phyloP scores from a whole-genome alignment of 2,329 filamentous ascomycete species.

The Cryoendolithus antarcticus region DNA sequence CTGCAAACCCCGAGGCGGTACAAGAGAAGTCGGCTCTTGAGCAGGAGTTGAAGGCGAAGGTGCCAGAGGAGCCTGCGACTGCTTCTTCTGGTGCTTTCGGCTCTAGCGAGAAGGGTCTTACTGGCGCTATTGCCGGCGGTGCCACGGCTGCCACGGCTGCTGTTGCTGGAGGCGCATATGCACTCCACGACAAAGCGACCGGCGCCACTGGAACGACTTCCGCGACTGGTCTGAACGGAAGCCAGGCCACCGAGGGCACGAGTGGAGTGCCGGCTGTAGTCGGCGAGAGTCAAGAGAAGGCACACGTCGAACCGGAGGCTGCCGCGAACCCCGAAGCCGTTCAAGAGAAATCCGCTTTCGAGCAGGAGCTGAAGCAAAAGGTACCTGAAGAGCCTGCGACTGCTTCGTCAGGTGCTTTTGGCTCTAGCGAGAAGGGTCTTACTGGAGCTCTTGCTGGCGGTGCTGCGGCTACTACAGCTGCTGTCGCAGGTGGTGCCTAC shows the following conservation, averaged over 20 bases:
- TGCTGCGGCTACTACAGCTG: constrained; percentile 33
- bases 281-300: constrained; percentile 57
- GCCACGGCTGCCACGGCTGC: constrained; percentile 33
- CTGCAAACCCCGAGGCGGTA: constrained; percentile 45
- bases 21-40: constrained; percentile 42
- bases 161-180: constrained; percentile 25
- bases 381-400: constrained; percentile 32
- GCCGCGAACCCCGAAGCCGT: constrained; percentile 48
- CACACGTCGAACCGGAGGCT: constrained; percentile 52
- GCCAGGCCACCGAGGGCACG: constrained; percentile 5
- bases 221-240: constrained; percentile 11
- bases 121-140: constrained; percentile 32
- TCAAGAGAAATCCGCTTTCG: constrained; percentile 38
- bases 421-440: constrained; percentile 24
- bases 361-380: constrained; percentile 56
- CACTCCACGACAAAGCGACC: constrained; percentile 25
- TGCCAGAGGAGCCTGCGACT: constrained; percentile 28
- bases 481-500: constrained; percentile 27
- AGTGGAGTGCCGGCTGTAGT: constrained; percentile 49
- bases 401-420: constrained; percentile 19
- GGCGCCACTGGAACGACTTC: constrained; percentile 21
- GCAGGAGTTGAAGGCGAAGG: constrained; percentile 42
- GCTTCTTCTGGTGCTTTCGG: constrained; percentile 21
- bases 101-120: constrained; percentile 24
- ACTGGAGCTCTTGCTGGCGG: constrained; percentile 32